Evolutionary conservation across 441 rosid species (phyloP), one percentile per base, ranked within the genome.

Genomic region (Aleurites moluccanus): DNA sequence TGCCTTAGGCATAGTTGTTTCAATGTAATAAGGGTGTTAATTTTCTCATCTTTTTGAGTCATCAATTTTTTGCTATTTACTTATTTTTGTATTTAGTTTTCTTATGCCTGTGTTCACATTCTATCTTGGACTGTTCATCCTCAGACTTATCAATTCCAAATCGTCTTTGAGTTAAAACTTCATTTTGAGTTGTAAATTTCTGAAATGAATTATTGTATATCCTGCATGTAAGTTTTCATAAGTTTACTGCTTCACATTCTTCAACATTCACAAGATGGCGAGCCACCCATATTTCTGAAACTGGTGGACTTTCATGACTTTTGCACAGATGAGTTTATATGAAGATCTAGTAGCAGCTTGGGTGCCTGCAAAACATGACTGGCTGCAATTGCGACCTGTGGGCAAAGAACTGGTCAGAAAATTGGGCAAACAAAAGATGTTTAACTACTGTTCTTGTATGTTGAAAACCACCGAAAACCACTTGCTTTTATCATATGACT

Each of bases 301-400:
- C 52, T 62, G 59, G 10, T 44, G 11, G 42, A 10, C 45, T 53
- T 80, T 69, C 49, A 61, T 38, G 33, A 25, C 59, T 63, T 74
- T 66, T 75, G 63, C 82, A 81, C 87, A 90, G 99, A 86, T 95
- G 94, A 95, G 96, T 87, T 90, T 95, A 78, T 93, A 95, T 83
- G 99, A 95, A 85, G 99, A 95, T 85, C 82, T 95, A 82, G 97
- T 90, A 56, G 99, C 96, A 42, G 97, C 96, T 76, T 95, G 99
- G 99, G 99, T 95, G 44, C 98, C 98, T 16, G 85, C 87, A 68
- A 90, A 91, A 86, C 98, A 95, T 87, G 92, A 86, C 49, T 93
- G 99, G 98, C 82, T 95, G 72, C 79, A 74, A 69, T 75, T 67
- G 75, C 90, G 91, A 44, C 94, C 96, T 70, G 60, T 88, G 79